Base-by-base conservation (phyloP, 2,329 filamentous ascomycete species). In the Teratosphaeria nubilosa region DNA sequence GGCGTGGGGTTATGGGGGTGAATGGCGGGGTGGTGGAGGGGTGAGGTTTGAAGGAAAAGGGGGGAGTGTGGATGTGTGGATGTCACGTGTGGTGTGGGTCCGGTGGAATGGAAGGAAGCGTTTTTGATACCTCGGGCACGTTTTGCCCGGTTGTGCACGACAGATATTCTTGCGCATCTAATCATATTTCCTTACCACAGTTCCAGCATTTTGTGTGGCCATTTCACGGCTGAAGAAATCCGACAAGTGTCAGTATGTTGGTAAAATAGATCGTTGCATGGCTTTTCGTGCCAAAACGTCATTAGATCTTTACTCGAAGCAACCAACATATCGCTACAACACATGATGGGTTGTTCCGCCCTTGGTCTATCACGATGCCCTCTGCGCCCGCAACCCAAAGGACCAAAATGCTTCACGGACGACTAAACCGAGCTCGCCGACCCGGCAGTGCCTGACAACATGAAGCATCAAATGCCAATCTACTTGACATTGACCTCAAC, bases 401-500 rank as follows among this genome's bases (percentile, higher is more conserved):
- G 14, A 34, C 10, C 10, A 34, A n/a, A n/a, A n/a, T n/a, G n/a
- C n/a, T n/a, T n/a, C n/a, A n/a, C n/a, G n/a, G n/a, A n/a, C n/a
- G n/a, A n/a, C n/a, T n/a, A n/a, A n/a, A n/a, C n/a, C 37, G 37
- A 45, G 37, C 37, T 45, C 37, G n/a, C 13, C 37, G 6, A 20
- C 37, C 16, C 37, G 37, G 37, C 37, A n/a, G n/a, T n/a, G n/a
- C n/a, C n/a, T n/a, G n/a, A n/a, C n/a, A n/a, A n/a, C n/a, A n/a
- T n/a, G n/a, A n/a, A 20, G 32, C 32, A 5, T 16, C 11, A 16
- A 45, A 20, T 5, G n/a, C 5, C 41, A 48, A 11, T 48, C 41
- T 68, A 66, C 61, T 76, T 89, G 75, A 94, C 82, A 75, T 86
- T 84, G 69, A 96, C 91, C 82, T 96, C 91, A 61, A 96, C 91